These are phyloP conservation scores for Clathrospora elynae DNA, from an alignment of 2,329 filamentous ascomycete species.

Conservation along the genomic window DNA sequence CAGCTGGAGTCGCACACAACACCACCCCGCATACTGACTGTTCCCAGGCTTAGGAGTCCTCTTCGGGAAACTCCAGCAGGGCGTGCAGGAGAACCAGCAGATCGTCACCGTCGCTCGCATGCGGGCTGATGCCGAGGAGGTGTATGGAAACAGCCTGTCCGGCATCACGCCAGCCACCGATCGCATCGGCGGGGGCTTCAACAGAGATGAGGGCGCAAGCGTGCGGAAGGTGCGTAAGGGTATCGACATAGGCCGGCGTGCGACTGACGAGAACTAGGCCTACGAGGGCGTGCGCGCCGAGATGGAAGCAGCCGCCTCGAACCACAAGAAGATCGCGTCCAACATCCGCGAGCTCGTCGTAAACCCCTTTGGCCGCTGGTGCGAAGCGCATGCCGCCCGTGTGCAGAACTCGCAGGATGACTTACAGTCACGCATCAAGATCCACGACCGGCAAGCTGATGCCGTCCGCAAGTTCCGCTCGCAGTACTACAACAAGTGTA, in stretches of 20 bases:
- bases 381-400: constrained; percentile 88
- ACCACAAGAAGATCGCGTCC: constrained; percentile 92
- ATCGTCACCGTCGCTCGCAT: constrained; percentile 87
- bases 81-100: constrained; percentile 92
- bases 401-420: constrained; percentile 95
- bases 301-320: constrained; percentile 88
- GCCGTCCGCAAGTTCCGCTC: constrained; percentile 89
- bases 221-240: constrained; percentile 76
- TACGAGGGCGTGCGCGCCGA: constrained; percentile 91
- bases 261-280: constrained; percentile 63
- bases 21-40: constrained; percentile 28
- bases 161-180: constrained; percentile 84
- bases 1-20: constrained; percentile 49
- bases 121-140: constrained; percentile 93
- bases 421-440: constrained; percentile 85
- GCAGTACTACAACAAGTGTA: constrained; percentile 98
- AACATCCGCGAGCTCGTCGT: constrained; percentile 97
- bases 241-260: not conserved
- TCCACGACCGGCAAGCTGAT: constrained; percentile 90
- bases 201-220: constrained; percentile 91
- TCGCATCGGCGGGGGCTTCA: constrained; percentile 81
- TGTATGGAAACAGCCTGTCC: constrained; percentile 78
- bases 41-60: constrained; percentile 79
- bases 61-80: constrained; percentile 96
- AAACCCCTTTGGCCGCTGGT: constrained; percentile 92